Conservation (phyloP, 2,329 filamentous ascomycete species). For the Aureobasidium sp. region DNA sequence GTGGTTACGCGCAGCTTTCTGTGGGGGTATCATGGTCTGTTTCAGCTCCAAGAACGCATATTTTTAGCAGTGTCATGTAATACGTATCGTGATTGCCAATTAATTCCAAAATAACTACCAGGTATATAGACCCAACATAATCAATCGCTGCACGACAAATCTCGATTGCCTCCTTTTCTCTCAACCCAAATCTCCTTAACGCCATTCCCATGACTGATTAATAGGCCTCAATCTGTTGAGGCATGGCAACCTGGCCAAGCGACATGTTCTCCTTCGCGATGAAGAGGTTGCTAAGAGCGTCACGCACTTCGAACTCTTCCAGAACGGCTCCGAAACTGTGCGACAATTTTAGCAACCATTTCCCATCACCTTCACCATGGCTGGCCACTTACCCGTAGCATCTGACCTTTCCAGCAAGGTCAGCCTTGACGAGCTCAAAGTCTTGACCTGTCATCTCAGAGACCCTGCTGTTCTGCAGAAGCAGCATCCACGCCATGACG, state of each 20-base stretch:
- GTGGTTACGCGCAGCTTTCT: conserved; percentile 7
- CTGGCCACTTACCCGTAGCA: conserved; percentile 74
- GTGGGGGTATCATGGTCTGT: background rate
- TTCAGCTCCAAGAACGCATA: background rate
- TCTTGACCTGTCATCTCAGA: conserved; percentile 58
- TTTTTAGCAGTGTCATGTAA: background rate
- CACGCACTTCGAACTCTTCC: conserved; percentile 65
- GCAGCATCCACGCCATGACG: conserved; percentile 86
- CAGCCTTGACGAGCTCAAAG: conserved; percentile 62
- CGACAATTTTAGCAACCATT: conserved; percentile 1
- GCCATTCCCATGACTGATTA: background rate
- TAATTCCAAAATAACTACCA: background rate
- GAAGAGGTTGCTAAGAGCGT: conserved; percentile 66
- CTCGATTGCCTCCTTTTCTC: background rate
- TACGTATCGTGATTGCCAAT: background rate
- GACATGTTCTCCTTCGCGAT: conserved; percentile 43
- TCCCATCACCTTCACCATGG: background rate
- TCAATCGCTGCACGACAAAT: background rate
- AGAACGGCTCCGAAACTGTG: conserved; percentile 58
- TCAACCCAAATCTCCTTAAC: background rate
- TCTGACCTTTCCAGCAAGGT: conserved; percentile 70
- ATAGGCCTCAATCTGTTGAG: conserved; percentile 14
- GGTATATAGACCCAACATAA: background rate
- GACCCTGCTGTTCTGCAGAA: conserved; percentile 64
- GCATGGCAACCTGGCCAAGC: background rate